Percentiles rank a stretch among this genome's conserved stretches.
phyloP scores from a whole-genome alignment of 306 rosid species.

The Fagus sylvatica region DNA sequence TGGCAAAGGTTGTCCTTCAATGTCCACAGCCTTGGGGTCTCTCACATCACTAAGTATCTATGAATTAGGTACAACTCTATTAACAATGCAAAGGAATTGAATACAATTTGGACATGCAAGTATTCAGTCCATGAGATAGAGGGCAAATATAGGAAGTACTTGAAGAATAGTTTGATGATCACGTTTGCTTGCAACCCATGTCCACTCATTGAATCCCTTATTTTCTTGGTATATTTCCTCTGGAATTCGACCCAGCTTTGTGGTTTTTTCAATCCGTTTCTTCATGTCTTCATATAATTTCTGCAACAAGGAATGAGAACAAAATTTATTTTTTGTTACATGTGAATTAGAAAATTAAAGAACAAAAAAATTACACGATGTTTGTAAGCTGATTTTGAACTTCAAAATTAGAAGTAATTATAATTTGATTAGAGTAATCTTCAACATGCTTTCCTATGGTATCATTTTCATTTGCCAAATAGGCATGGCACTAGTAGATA shows the following conservation, averaged over 20 bases:
- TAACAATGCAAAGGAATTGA: background rate
- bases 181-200: background rate
- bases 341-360: background rate
- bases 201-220: background rate
- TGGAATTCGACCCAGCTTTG: background rate
- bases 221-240: background rate
- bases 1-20: background rate
- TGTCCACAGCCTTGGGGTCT: background rate
- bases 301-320: background rate
- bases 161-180: background rate
- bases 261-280: background rate
- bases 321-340: background rate
- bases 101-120: background rate
- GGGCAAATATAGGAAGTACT: background rate
- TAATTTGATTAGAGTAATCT: no score
- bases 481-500: no score
- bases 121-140: background rate
- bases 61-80: background rate
- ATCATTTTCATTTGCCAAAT: no score
- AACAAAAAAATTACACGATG: background rate
- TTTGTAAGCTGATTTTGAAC: no score
- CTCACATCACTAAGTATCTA: background rate
- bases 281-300: background rate
- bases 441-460: no score
- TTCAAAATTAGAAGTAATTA: no score